These are phyloP conservation scores for Chalciporus chontae DNA, from an alignment of 768 basidiomycete genomes.

Conservation along the genomic window DNA sequence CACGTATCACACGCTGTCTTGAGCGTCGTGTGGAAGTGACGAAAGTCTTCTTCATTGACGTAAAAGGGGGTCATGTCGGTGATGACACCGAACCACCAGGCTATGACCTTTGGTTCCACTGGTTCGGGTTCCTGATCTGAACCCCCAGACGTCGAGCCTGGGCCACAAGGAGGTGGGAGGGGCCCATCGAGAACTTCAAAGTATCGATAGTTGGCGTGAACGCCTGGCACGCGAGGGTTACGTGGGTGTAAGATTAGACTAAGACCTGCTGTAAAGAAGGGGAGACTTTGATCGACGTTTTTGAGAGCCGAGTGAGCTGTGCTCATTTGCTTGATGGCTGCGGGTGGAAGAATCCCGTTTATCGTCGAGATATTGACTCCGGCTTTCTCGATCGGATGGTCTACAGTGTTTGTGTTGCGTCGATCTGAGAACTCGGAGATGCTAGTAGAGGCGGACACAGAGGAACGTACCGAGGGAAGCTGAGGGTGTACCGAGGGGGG, in stretches of 20 bases:
- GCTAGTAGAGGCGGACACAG: no score
- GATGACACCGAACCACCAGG: slow-evolving; percentile 28
- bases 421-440: neutral
- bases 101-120: slow-evolving; percentile 14
- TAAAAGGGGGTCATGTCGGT: slow-evolving; percentile 50
- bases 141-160: neutral
- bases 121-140: neutral
- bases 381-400: slow-evolving; percentile 21
- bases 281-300: slow-evolving; percentile 10
- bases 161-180: neutral
- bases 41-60: slow-evolving; percentile 43
- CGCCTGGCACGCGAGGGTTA: slow-evolving; percentile 18
- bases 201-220: slow-evolving; percentile 28
- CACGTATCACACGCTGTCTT: slow-evolving; percentile 43
- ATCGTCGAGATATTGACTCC: slow-evolving; percentile 21
- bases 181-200: slow-evolving; percentile 19
- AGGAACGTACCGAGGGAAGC: neutral
- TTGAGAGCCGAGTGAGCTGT: slow-evolving; percentile 16
- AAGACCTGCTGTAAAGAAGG: slow-evolving; percentile 18
- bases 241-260: slow-evolving; percentile 22
- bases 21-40: slow-evolving; percentile 45
- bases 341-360: slow-evolving; percentile 13
- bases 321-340: slow-evolving; percentile 23
- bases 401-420: neutral
- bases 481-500: neutral